Percentiles rank a stretch among this genome's conserved stretches.
Evolutionary conservation across 108 stramenopile genomes (phyloP).

Genomic region (Seminavis robusta): DNA sequence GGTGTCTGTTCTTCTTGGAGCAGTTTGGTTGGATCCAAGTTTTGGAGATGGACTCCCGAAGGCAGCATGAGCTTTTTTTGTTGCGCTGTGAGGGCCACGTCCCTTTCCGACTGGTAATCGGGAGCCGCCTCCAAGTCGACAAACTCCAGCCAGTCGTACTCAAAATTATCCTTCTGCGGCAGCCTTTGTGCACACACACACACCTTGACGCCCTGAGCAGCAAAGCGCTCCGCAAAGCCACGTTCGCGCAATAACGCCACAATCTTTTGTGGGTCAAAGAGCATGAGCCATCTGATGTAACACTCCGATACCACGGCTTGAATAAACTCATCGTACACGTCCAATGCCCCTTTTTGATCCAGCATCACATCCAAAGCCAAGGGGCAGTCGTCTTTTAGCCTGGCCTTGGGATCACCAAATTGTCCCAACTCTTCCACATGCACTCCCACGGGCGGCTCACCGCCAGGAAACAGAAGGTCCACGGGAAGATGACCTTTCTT

Average conservation of each 20-base stretch:
- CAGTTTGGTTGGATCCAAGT: too few relatives aligned
- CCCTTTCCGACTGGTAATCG: conserved; percentile 39
- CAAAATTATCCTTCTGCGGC: conserved; percentile 39
- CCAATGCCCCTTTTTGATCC: conserved; percentile 16
- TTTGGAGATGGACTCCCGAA: too few relatives aligned
- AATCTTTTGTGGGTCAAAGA: conserved; percentile 23
- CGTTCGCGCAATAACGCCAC: conserved; percentile 34
- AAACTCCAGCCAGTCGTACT: conserved; percentile 53
- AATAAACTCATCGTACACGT: conserved; percentile 36
- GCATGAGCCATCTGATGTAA: too few relatives aligned
- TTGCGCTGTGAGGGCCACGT: conserved; percentile 21
- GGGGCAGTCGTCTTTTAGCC: conserved; percentile 39
- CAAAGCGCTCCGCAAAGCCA: conserved; percentile 30
- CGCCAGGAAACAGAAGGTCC: too few relatives aligned
- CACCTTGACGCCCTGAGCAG: conserved; percentile 32
- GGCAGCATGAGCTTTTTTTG: too few relatives aligned
- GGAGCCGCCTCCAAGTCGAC: conserved; percentile 45
- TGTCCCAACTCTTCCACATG: conserved; percentile 45
- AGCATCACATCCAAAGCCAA: conserved; percentile 35
- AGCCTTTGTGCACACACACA: conserved; percentile 40
- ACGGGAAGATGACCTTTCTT: too few relatives aligned
- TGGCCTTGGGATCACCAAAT: conserved; percentile 27
- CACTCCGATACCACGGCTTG: conserved; percentile 23
- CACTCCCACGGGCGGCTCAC: too few relatives aligned
- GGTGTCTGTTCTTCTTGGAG: too few relatives aligned